phyloP scores from a whole-genome alignment of 768 basidiomycete genomes.

The Pleurotus djamor region DNA sequence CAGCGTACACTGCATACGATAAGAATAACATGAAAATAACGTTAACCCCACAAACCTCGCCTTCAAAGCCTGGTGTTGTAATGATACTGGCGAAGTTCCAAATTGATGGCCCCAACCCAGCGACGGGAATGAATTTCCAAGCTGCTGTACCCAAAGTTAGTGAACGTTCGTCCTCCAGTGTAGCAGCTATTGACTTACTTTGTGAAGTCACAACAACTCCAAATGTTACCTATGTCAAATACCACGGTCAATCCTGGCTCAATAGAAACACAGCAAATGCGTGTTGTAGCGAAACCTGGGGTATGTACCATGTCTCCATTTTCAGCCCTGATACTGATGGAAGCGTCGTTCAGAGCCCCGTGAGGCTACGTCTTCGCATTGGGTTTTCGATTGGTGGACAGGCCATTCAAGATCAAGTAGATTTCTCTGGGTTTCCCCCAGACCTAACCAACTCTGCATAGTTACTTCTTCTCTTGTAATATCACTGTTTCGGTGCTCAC shows the following conservation, averaged over 20 bases:
- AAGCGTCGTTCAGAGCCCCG: slow-evolving; percentile 54
- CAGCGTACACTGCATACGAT: slow-evolving; percentile 86
- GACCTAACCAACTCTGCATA: slow-evolving; percentile 52
- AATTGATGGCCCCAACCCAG: slow-evolving; percentile 49
- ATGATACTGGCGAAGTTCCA: slow-evolving; percentile 91
- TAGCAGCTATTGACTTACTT: too few relatives aligned
- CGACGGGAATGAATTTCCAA: slow-evolving; percentile 82
- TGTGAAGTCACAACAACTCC: slow-evolving; percentile 86
- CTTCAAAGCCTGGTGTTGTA: slow-evolving; percentile 82
- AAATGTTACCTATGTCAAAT: slow-evolving; percentile 98
- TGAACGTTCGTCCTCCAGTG: neutral
- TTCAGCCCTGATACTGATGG: slow-evolving; percentile 6
- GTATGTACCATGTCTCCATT: slow-evolving; percentile 44
- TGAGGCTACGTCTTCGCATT: slow-evolving; percentile 86
- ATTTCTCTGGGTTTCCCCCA: slow-evolving; percentile 88
- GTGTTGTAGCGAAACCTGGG: slow-evolving; percentile 83
- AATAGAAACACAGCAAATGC: slow-evolving; percentile 94
- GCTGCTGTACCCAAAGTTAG: slow-evolving; percentile 42
- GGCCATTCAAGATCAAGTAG: slow-evolving; percentile 85
- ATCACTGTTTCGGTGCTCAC: neutral
- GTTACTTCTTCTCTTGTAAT: neutral
- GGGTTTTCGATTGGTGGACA: slow-evolving; percentile 70
- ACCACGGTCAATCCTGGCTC: slow-evolving; percentile 73
- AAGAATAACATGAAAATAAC: slow-evolving; percentile 89
- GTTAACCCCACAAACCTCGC: slow-evolving; percentile 82